Evolutionary conservation across 2,329 filamentous ascomycete genomes (phyloP).

Genomic region (Claviceps humidiphila): DNA sequence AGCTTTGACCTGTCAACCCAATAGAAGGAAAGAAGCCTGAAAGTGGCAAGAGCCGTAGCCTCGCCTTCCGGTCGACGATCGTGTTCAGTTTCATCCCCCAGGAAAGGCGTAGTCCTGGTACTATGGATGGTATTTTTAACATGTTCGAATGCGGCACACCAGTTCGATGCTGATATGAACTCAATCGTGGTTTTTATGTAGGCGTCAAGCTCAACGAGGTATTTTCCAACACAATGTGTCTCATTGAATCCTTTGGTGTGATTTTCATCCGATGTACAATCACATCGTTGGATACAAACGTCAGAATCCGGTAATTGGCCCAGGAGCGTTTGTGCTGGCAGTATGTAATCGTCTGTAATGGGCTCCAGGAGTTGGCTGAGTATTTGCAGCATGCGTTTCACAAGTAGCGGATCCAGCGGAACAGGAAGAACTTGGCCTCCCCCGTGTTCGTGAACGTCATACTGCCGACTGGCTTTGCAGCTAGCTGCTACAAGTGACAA

Average conservation of each 20-base stretch:
- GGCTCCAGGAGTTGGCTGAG: conserved; percentile 45
- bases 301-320: conserved; percentile 33
- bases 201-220: conserved; percentile 35
- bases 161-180: conserved; percentile 52
- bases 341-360: conserved; percentile 41
- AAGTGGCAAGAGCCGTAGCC: conserved; percentile 35
- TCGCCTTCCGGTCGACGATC: conserved; percentile 35
- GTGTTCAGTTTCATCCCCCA: conserved; percentile 23
- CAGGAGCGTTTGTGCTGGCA: conserved; percentile 44
- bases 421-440: conserved; percentile 17
- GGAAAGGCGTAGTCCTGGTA: conserved; percentile 30
- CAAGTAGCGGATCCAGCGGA: conserved; percentile 35
- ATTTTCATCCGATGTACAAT: conserved; percentile 8
- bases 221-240: conserved; percentile 18
- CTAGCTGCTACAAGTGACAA: conserved; percentile 51
- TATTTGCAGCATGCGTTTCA: conserved; percentile 40
- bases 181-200: conserved; percentile 45
- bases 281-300: conserved; percentile 20
- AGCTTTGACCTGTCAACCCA: conserved; percentile 53
- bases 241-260: conserved; percentile 7
- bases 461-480: conserved; percentile 45
- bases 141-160: conserved; percentile 46
- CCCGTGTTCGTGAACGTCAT: conserved; percentile 13
- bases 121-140: conserved; percentile 38
- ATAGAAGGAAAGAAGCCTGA: conserved; percentile 48